Conservation (phyloP, 148 eudicot genomes). For the Camellia lanceoleosa region DNA sequence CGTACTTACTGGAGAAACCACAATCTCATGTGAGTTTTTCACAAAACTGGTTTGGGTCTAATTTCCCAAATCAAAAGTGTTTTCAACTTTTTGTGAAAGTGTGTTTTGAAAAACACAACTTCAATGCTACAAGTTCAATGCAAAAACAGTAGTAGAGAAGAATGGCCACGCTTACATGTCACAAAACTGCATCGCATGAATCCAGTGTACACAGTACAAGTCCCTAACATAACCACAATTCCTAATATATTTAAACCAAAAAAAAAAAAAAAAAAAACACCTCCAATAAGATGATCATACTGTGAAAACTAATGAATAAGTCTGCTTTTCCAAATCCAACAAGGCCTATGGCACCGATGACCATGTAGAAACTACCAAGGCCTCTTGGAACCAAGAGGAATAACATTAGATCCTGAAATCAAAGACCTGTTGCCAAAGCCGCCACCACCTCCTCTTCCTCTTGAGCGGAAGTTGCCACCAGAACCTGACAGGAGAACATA, state of each 20-base stretch:
- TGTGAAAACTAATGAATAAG: neutral
- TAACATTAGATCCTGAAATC: slow-evolving; percentile 62
- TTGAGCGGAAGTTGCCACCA: slow-evolving; percentile 70
- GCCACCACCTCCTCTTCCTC: slow-evolving; percentile 96
- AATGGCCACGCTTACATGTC: neutral
- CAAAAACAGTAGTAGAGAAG: neutral
- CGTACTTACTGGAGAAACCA: no score
- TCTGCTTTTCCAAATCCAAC: neutral
- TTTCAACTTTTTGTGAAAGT: no score
- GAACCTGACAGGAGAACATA: slow-evolving; percentile 34
- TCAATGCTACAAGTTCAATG: neutral
- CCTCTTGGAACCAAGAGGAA: slow-evolving; percentile 57
- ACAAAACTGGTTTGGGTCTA: no score
- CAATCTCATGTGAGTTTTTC: no score
- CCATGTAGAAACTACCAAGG: slow-evolving; percentile 42
- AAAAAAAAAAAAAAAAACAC: no score
- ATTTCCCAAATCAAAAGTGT: no score
- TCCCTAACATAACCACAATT: neutral
- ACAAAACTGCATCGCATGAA: neutral
- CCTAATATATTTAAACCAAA: no score
- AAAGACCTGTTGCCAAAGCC: slow-evolving; percentile 68
- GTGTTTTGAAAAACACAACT: neutral
- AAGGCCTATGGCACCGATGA: neutral
- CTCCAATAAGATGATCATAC: neutral
- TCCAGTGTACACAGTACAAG: neutral